Evolutionary conservation across 257 asterid species (phyloP).

Genomic region (Primulina huaijiensis): DNA sequence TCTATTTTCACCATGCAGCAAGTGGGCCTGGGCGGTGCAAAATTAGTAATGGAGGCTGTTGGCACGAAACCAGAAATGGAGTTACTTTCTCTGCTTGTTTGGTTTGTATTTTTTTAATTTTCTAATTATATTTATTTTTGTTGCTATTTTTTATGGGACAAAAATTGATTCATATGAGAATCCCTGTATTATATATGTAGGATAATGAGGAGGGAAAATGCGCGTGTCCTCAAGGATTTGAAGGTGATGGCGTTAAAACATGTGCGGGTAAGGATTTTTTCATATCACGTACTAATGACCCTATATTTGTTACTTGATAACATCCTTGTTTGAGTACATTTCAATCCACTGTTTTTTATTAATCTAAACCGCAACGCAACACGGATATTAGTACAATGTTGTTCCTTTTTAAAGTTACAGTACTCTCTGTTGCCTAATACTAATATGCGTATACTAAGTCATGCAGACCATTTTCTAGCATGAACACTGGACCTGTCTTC

Average conservation of each 20-base stretch:
- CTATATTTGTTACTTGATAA: not conserved
- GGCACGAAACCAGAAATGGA: not conserved
- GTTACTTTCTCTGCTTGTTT: not conserved
- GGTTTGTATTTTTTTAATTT: not conserved
- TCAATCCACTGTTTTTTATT: not conserved
- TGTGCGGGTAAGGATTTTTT: constrained; percentile 38
- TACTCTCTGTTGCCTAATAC: not conserved
- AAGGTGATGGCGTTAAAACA: constrained; percentile 47
- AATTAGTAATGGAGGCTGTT: not conserved
- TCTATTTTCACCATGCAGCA: constrained; percentile 33
- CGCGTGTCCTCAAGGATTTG: constrained; percentile 48
- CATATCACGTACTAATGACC: not conserved
- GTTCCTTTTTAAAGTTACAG: not conserved
- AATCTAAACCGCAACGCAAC: not conserved
- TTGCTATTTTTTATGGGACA: too few species aligned
- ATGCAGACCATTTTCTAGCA: not conserved
- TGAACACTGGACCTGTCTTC: not conserved
- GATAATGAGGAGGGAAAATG: constrained; percentile 44
- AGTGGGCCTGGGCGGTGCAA: constrained; percentile 36
- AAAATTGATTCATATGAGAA: not conserved
- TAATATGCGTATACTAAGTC: not conserved
- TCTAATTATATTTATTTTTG: too few species aligned
- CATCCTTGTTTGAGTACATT: not conserved
- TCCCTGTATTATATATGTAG: constrained; percentile 22
- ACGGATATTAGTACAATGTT: not conserved